These are phyloP conservation scores for Sarocladium strictum DNA, from an alignment of 2,329 filamentous ascomycete genomes.

Conservation along the genomic window DNA sequence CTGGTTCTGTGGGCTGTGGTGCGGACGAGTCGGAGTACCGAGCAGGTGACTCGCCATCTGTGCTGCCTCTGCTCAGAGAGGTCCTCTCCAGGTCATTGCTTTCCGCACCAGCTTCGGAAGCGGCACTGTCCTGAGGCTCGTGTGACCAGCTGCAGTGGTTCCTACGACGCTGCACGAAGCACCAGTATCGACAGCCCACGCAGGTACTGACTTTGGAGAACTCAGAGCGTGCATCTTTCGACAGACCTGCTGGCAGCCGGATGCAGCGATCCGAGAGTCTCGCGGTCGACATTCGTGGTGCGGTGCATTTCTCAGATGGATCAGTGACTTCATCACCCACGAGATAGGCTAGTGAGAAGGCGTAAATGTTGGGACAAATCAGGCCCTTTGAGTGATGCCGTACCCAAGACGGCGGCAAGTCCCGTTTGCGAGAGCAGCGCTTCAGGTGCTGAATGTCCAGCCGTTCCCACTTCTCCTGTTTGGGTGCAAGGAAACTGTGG, in stretches of 20 bases:
- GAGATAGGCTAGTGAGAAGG: conserved; percentile 26
- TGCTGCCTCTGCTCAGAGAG: neutral
- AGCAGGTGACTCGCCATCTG: neutral
- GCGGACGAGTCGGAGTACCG: too few species aligned
- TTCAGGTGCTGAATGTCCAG: conserved; percentile 17
- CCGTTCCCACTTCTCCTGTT: conserved; percentile 8
- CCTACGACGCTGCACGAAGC: conserved; percentile 16
- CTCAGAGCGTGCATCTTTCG: conserved; percentile 12
- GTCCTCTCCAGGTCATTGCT: neutral
- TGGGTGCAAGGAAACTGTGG: neutral
- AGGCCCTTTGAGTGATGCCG: conserved; percentile 14
- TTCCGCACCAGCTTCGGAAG: neutral
- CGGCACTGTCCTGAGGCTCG: neutral
- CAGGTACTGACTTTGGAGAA: conserved; percentile 20
- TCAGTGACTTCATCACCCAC: conserved; percentile 20
- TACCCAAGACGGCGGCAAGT: conserved; percentile 22
- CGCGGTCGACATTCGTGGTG: conserved; percentile 8
- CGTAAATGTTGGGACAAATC: conserved; percentile 19
- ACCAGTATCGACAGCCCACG: conserved; percentile 25
- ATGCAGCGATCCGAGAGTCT: conserved; percentile 23
- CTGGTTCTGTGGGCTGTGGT: neutral
- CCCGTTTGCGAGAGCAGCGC: conserved; percentile 19
- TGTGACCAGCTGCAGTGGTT: conserved; percentile 18
- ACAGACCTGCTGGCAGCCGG: conserved; percentile 17
- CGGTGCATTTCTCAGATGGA: conserved; percentile 15